Conservation (phyloP, 306 rosid species). For the Alnus rubra region DNA sequence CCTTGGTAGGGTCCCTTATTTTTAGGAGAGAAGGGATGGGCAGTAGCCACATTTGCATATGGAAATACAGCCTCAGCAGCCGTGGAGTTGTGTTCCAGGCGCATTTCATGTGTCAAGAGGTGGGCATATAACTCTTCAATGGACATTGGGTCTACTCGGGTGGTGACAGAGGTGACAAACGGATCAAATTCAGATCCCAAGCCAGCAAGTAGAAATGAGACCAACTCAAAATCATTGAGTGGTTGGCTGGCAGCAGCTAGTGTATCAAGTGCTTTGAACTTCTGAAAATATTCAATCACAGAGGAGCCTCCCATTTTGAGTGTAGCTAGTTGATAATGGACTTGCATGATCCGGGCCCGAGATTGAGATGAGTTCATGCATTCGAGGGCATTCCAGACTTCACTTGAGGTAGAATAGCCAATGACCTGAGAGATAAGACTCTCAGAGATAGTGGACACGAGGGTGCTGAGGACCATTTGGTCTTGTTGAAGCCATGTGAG, state of each 20-base stretch:
- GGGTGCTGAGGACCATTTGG: background rate
- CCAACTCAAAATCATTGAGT: background rate
- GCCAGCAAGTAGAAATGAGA: background rate
- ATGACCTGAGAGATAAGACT: background rate
- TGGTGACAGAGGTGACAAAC: background rate
- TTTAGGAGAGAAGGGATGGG: too few relatives aligned
- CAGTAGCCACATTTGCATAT: too few relatives aligned
- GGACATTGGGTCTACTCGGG: background rate
- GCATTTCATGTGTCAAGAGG: background rate
- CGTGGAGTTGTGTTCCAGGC: too few relatives aligned
- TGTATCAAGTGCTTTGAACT: background rate
- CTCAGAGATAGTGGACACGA: background rate
- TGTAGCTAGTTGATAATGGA: too few relatives aligned
- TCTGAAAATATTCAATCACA: background rate
- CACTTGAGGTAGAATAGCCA: background rate
- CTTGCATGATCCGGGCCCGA: background rate
- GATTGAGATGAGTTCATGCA: background rate
- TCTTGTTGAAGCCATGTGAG: background rate
- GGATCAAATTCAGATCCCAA: background rate
- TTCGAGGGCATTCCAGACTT: background rate
- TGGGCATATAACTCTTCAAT: background rate
- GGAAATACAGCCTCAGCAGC: too few relatives aligned
- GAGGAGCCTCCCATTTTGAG: too few relatives aligned
- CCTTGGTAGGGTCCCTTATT: too few relatives aligned
- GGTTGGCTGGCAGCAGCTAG: too few relatives aligned